Evolutionary conservation across 345 rosid genomes (phyloP), one percentile per base, ranked within the genome.

Genomic region (Anacardium occidentale): DNA sequence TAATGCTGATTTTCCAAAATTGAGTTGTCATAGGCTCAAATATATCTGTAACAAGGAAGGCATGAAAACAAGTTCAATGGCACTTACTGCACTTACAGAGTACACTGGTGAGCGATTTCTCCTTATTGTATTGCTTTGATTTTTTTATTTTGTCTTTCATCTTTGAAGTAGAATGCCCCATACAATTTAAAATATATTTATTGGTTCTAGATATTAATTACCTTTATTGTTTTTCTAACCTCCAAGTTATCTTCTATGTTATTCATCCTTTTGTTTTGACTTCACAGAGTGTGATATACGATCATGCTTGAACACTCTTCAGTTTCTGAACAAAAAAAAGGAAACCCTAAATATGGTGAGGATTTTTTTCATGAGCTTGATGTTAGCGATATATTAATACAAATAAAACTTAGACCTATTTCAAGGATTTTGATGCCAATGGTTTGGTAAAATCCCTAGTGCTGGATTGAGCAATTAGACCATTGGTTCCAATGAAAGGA

Each of bases 251-350:
- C 2, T 45, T 59, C 54, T 63, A 32, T 5, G 72, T 20, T 25
- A 42, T 68, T 50, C 11, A 26, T 68, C 56, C 26, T 48, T 62
- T 69, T 79, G 61, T 48, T 83, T 70, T 51, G 48, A 51, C 60
- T 74, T 79, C 74, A 77, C 89, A 94, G 99, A 87, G 76, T 90
- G 99, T 83, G 99, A 94, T 78, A 88, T 94, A 79, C 90, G 98
- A 56, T 86, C 94, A 54, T 92, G 98, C 82, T 86, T 92, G 82
- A 94, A 94, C 81, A 94, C 99, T 13, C 94, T 94, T 71, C 99
- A 94, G 82, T 94, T 94, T 85, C 98, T 94, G 79, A 82, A 92
- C 84, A 90, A 85, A 83, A 94, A 87, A 89, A 85, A 87, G 74
- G 89, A 94, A 82, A 70, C 83, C 45, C 92, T 94, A 74, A 91